These are phyloP conservation scores for Trichoderma koningii DNA, from an alignment of 2,329 filamentous ascomycete species.

Conservation along the genomic window DNA sequence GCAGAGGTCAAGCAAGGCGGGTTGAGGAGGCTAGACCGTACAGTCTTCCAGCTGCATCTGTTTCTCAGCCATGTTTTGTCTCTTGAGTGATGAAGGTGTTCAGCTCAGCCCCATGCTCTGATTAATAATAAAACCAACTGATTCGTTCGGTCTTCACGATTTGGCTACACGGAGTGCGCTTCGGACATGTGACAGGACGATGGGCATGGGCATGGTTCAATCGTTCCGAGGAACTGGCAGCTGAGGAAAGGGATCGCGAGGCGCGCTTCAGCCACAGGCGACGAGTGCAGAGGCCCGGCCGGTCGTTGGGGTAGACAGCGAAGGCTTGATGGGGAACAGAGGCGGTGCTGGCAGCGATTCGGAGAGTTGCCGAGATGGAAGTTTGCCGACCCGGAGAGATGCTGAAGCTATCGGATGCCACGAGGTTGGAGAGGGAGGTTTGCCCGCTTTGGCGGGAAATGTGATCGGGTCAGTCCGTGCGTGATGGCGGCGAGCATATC, in stretches of 20 bases:
- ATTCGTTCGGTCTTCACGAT: slow-evolving; percentile 34
- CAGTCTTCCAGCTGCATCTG: slow-evolving; percentile 91
- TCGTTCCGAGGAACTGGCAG: slow-evolving; percentile 19
- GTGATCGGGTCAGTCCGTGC: slow-evolving; percentile 17
- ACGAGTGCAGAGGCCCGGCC: slow-evolving; percentile 2
- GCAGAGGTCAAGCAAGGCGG: background rate
- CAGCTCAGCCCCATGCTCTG: slow-evolving; percentile 37
- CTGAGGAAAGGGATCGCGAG: slow-evolving; percentile 19
- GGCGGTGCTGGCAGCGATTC: slow-evolving; percentile 8
- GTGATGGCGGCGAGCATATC: background rate
- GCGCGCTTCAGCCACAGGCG: slow-evolving; percentile 22
- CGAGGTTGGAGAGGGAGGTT: slow-evolving; percentile 5
- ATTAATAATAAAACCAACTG: slow-evolving; percentile 14
- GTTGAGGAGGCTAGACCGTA: slow-evolving; percentile 40
- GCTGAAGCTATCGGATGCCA: slow-evolving; percentile 19
- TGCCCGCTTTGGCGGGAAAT: slow-evolving; percentile 24
- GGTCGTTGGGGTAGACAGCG: slow-evolving; percentile 1
- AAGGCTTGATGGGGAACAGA: background rate
- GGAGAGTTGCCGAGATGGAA: slow-evolving; percentile 6
- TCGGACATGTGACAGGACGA: slow-evolving; percentile 37
- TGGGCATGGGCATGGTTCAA: slow-evolving; percentile 37
- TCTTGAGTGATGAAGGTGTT: background rate
- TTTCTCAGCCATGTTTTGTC: slow-evolving; percentile 60
- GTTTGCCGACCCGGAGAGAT: slow-evolving; percentile 18
- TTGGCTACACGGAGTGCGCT: slow-evolving; percentile 38